Evolutionary conservation across 1,139 yeast species (phyloP), one percentile per base, ranked within the genome.

Genomic region (Suhomyces yuchorum): DNA sequence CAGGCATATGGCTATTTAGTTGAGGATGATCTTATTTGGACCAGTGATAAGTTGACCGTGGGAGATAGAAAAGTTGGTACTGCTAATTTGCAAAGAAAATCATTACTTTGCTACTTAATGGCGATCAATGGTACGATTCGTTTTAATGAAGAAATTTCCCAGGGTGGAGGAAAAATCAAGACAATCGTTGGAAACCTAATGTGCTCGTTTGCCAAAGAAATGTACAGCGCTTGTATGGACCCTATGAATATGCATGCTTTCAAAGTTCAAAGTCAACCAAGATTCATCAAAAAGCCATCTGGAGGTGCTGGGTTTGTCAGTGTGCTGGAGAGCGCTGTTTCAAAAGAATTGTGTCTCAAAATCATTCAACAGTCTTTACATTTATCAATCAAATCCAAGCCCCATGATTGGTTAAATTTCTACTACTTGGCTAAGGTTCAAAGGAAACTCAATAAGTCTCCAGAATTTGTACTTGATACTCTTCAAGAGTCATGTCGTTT

Each of bases 1-100:
- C 93, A 86, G 61, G 85, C 95, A 0, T 91, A 81, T 57, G 86
- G 92, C 1, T 84, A 75, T 48, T 70, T 88, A 35, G 96, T 87
- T 0, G 98, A 92, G 55, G 96, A 90, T 63, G 97, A 89, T 55
- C 69, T 93, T 47, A 83, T 90, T 8, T 90, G 96, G 96, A 87
- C 93, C 0, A 85, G 97, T 0, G 97, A 92, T 60, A 87, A 87
- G 56, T 67, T 91, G 34, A 86, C 86, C 33, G 74, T 80, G 0
- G 65, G 75, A 0, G 95, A 87, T 8, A 76, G 85, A 54, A 87
- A 87, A 57, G 69, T 70, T 3, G 65, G 70, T 0, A 85, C 91
- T 0, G 91, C 92, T 0, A 70, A 77, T 15, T 62, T 81, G 3
- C 97, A 90, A 61, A 73, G 87, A 49, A 85, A 80, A 56, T 78